Percentiles rank a stretch among this genome's conserved stretches.
Evolutionary conservation across 345 rosid species (phyloP).

Genomic region (Heritiera littoralis): DNA sequence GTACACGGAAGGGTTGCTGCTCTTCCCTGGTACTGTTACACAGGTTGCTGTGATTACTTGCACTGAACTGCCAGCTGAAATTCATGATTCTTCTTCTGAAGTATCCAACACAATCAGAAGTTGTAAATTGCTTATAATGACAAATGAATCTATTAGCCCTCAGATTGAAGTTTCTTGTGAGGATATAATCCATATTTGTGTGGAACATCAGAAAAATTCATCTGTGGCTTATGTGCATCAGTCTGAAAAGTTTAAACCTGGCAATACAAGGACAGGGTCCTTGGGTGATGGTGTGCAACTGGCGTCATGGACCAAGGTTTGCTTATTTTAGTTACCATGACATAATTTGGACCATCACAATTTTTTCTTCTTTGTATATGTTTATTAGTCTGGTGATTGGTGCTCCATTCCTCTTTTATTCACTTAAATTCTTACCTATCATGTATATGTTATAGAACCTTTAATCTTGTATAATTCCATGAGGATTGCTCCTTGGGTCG

Average conservation of each 20-base stretch:
- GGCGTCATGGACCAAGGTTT: constrained; percentile 41
- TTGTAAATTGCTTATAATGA: constrained; percentile 52
- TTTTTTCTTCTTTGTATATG: neutral
- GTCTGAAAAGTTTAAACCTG: constrained; percentile 23
- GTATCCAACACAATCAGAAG: constrained; percentile 27
- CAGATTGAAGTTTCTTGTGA: constrained; percentile 53
- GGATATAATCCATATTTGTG: constrained; percentile 46
- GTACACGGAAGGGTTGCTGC: constrained; percentile 57
- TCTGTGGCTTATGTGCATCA: constrained; percentile 29
- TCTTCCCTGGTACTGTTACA: constrained; percentile 58
- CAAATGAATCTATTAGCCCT: constrained; percentile 59
- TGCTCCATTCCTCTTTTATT: neutral
- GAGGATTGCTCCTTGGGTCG: neutral
- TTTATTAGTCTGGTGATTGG: neutral
- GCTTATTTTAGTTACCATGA: constrained; percentile 12
- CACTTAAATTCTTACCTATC: neutral
- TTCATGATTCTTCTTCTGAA: constrained; percentile 33
- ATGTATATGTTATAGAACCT: neutral
- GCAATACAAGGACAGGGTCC: constrained; percentile 34
- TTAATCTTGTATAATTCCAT: neutral
- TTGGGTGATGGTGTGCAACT: constrained; percentile 25
- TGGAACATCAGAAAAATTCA: constrained; percentile 35
- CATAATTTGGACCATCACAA: neutral
- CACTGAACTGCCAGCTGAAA: constrained; percentile 27
- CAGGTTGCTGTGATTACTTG: constrained; percentile 55